phyloP scores from a whole-genome alignment of 176 grass and related monocot genomes.

The Calamus simplicifolius region DNA sequence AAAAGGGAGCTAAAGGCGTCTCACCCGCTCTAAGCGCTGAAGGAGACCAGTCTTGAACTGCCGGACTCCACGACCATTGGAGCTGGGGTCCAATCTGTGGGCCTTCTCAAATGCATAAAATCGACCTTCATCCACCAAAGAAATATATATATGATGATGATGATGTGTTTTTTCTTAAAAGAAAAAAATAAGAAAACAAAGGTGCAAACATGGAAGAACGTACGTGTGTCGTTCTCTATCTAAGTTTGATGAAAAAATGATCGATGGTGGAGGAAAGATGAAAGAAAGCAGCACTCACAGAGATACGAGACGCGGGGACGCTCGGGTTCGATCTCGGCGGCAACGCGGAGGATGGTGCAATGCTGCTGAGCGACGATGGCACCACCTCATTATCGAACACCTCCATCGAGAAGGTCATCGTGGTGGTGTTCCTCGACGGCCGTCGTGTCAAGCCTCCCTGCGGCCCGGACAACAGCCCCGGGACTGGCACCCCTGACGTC shows the following conservation, averaged over 20 bases:
- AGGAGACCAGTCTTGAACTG: conserved; percentile 90
- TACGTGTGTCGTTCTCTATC: no score
- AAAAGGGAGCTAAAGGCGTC: background rate
- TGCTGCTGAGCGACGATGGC: conserved; percentile 66
- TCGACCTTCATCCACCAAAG: conserved; percentile 35
- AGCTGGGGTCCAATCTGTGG: conserved; percentile 76
- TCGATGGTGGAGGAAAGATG: background rate
- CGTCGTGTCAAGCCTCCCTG: conserved; percentile 38
- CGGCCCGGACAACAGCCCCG: conserved; percentile 18
- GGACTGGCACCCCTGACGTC: conserved; percentile 7
- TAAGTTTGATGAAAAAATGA: no score
- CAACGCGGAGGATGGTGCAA: conserved; percentile 83
- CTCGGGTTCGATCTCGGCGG: conserved; percentile 80
- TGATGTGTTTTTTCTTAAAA: background rate
- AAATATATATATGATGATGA: background rate
- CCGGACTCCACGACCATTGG: conserved; percentile 73
- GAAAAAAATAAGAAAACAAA: conserved; percentile 6
- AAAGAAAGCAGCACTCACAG: conserved; percentile 37
- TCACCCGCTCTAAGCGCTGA: conserved; percentile 78
- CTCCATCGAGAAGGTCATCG: conserved; percentile 88
- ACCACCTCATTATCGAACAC: conserved; percentile 96
- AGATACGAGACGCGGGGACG: conserved; percentile 85
- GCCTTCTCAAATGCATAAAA: conserved; percentile 97
- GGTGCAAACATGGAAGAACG: no score
- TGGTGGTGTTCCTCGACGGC: conserved; percentile 56